Percentiles rank a stretch among this genome's conserved stretches.
Conservation (phyloP, 2,329 filamentous ascomycete species). For the Fusarium transvaalense region DNA sequence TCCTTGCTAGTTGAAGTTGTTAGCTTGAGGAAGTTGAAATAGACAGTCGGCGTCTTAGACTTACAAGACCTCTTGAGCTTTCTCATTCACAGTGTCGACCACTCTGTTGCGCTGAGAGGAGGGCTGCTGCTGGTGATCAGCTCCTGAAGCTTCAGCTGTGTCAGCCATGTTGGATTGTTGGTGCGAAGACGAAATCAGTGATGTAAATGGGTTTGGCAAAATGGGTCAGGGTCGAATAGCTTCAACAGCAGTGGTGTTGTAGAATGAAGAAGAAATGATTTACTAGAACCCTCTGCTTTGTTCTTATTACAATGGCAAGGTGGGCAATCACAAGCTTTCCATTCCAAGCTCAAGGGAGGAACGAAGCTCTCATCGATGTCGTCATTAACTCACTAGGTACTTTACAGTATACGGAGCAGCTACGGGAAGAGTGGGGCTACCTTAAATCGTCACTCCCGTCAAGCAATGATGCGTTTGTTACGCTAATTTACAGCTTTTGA, state of each 20-base stretch:
- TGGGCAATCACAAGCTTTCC: conserved; percentile 35
- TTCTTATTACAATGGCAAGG: conserved; percentile 15
- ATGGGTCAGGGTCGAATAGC: background rate
- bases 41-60: background rate
- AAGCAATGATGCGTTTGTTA: conserved; percentile 27
- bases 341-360: conserved; percentile 39
- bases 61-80: conserved; percentile 65
- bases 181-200: background rate
- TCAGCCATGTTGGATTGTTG: conserved; percentile 43
- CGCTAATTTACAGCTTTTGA: conserved; percentile 19
- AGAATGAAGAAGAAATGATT: background rate
- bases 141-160: conserved; percentile 41
- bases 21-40: conserved; percentile 14
- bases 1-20: conserved; percentile 63
- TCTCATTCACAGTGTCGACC: conserved; percentile 57
- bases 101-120: conserved; percentile 49
- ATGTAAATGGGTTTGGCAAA: background rate
- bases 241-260: background rate
- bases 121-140: conserved; percentile 38
- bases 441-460: conserved; percentile 15
- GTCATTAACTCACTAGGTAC: conserved; percentile 33
- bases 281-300: background rate
- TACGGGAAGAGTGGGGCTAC: conserved; percentile 29
- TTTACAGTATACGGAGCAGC: background rate
- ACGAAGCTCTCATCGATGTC: conserved; percentile 39